Conservation (phyloP, 2,329 filamentous ascomycete genomes). For the Diaporthe capsici region DNA sequence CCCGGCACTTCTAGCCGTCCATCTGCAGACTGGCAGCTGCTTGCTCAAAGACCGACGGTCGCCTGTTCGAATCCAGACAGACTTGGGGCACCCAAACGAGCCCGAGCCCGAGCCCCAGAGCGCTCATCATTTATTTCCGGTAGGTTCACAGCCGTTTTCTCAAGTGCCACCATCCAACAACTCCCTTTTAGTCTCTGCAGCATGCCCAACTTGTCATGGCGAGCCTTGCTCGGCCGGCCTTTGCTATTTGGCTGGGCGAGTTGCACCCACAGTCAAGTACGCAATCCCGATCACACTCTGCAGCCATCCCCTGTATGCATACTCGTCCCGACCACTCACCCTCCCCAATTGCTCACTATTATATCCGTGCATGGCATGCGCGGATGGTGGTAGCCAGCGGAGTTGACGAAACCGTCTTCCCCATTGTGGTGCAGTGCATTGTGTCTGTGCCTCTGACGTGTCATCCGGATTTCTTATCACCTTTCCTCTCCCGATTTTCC, state of each 20-base stretch:
- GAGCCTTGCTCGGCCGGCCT: conserved; percentile 10
- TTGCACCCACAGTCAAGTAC: conserved; percentile 33
- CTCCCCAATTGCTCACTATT: conserved; percentile 23
- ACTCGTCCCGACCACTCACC: conserved; percentile 30
- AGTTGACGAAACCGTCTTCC: conserved; percentile 31
- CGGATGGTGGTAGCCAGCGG: conserved; percentile 33
- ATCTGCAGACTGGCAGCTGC: conserved; percentile 36
- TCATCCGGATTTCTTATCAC: conserved; percentile 41
- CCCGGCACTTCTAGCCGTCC: conserved; percentile 34
- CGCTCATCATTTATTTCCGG: not conserved
- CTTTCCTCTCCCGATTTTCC: conserved; percentile 6
- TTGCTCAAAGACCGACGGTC: not conserved
- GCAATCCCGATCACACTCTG: conserved; percentile 41
- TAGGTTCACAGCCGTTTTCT: conserved; percentile 18
- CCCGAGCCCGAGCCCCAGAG: not conserved
- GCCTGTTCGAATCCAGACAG: conserved; percentile 3
- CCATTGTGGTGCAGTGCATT: conserved; percentile 33
- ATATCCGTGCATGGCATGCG: conserved; percentile 35
- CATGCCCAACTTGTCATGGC: conserved; percentile 32
- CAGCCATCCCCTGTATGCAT: conserved; percentile 35
- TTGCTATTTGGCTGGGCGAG: conserved; percentile 34
- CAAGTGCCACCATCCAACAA: not conserved
- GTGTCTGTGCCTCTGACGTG: conserved; percentile 49
- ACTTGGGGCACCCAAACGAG: not conserved
- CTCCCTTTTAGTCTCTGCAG: conserved; percentile 23